Evolutionary conservation across 768 basidiomycete species (phyloP).

Genomic region (Russula virescens): DNA sequence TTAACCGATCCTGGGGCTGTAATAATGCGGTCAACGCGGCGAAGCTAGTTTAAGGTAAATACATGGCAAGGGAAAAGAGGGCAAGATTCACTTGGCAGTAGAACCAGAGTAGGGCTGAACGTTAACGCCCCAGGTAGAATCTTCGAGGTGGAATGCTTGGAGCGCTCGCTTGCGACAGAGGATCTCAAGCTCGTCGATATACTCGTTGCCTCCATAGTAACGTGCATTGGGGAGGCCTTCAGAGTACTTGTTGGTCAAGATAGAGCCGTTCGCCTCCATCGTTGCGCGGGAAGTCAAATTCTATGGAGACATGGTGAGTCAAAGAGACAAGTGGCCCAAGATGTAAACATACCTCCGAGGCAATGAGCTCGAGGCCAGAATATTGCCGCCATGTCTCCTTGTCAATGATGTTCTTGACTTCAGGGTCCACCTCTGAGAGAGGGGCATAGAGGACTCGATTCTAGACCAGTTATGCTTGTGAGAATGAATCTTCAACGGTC

Average conservation of each 20-base stretch:
- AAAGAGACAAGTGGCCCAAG: neutral
- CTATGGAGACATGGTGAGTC: constrained; percentile 35
- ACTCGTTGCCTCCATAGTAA: constrained; percentile 97
- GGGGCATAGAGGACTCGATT: constrained; percentile 89
- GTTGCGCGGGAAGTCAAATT: constrained; percentile 94
- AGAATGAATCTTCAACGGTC: neutral
- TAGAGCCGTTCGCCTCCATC: constrained; percentile 98
- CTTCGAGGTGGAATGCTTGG: constrained; percentile 92
- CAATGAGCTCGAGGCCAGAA: constrained; percentile 96
- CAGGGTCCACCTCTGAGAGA: constrained; percentile 87
- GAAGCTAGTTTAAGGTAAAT: constrained; percentile 52
- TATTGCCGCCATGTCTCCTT: constrained; percentile 99
- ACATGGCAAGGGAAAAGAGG: neutral
- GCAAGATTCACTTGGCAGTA: constrained; percentile 75
- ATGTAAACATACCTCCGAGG: constrained; percentile 72
- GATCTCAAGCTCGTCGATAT: constrained; percentile 92
- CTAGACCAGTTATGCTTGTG: constrained; percentile 36
- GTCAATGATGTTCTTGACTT: constrained; percentile 96
- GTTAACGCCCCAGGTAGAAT: constrained; percentile 93
- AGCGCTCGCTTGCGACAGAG: constrained; percentile 95
- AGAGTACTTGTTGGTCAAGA: constrained; percentile 98
- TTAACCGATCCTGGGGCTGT: constrained; percentile 95
- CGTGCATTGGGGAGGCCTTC: constrained; percentile 97
- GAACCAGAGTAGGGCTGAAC: constrained; percentile 97
- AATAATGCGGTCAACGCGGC: constrained; percentile 94